Evolutionary conservation across 352 stramenopile species (phyloP), one percentile per base, ranked within the genome.

Genomic region (Pythium oligandrum): DNA sequence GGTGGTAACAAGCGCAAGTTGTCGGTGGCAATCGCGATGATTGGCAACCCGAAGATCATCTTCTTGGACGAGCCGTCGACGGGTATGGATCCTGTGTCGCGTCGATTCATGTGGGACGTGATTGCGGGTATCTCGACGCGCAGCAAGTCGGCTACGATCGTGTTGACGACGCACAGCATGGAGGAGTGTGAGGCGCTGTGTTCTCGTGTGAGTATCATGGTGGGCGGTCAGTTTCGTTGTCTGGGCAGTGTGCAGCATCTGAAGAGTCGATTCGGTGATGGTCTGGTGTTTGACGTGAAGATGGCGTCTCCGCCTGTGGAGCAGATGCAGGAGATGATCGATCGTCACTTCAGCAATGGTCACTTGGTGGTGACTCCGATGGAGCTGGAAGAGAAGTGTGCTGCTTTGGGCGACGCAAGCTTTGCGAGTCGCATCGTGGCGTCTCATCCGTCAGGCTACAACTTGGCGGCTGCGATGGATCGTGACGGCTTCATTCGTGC

Each of bases 111-210:
- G 72, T 99, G 96, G 97, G 83, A 94, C 50, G 74, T 97, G n/a
- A 95, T 97, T 36, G 83, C 80, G 7, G 68, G 78, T 12, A 86
- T 94, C 48, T 86, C 81, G 37, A 90, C 78, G 0, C 58, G 68
- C 37, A 61, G 70, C 53, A 82, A 91, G 44, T 65, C 85, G 49
- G 81, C 79, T 26, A 89, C 81, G 32, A 90, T 98, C 51, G 74
- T 98, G 38, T 74, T 98, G 44, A 98, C 95, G 8, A 98, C 93
- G 2, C 95, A 98, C 72, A 96, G 86, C 53, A 98, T 98, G 96
- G 82, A 98, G 52, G 95, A 98, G 63, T 96, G 81, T n/a, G 96
- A 98, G 54, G 86, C 85, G 11, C 71, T 98, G 4, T 98, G 93
- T 57, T 88, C 91, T n/a, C 83, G 93, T 33, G 93, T 99, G 47